Evolutionary conservation across 768 basidiomycete genomes (phyloP), one percentile per base, ranked within the genome.

Genomic region (Pisolithus marmoratus): DNA sequence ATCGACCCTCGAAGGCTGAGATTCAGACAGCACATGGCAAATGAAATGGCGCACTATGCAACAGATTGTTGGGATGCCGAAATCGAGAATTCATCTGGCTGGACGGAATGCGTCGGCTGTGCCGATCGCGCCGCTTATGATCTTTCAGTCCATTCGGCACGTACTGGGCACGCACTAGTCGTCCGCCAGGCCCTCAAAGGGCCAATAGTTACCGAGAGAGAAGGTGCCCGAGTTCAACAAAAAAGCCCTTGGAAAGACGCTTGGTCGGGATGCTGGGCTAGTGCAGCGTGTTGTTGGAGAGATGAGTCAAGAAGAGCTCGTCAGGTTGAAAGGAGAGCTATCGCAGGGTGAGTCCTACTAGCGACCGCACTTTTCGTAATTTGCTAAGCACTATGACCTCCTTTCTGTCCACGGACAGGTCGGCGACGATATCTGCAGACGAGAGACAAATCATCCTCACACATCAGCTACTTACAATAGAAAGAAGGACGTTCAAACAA

Each of bases 1-100:
- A 87, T 99, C 69, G 77, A 94, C 73, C 84, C 86, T 14, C 56
- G 64, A 44, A 82, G 93, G 8, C 74, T 97, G 56, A 82, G 96
- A 48, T 98, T 97, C 81, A 79, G 96, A 31, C 96, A 99, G 64
- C 96, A 99, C 68, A 98, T 98, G 96, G 80, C 72, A 36, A 99
- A 98, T 72, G 96, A 98, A 76, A 98, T 98, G 95, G 96, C 96
- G 1, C 96, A 98, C 69, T 99, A 99, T 68, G 95, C 96, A 50
- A 82, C 93, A 37, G 95, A 98, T 72, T 99, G 96, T 70, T 99
- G 96, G 96, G 96, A 99, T 65, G 96, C 94, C 40, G 96, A 99
- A 74, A 97, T 98, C 58, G 80, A 93, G 56, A 93, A 90, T 49
- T 88, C 90, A 46, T 56, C 55, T 17, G 67, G 87, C 42, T 99